Base-by-base conservation (phyloP, 1,284 basidiomycete species). In the Ganoderma sinense region DNA sequence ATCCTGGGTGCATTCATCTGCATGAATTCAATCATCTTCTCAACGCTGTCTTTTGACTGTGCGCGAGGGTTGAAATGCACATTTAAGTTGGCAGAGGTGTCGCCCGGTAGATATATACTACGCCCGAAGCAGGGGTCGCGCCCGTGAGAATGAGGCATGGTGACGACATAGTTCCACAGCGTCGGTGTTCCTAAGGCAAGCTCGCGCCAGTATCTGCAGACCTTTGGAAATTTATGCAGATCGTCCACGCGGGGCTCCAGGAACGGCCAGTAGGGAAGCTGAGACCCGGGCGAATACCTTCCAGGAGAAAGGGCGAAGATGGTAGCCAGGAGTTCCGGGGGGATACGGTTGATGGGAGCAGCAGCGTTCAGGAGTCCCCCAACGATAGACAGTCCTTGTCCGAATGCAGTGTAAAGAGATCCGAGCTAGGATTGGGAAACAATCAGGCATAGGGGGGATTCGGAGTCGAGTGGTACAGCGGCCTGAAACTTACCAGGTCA, bases 291-390 rank as follows among this genome's bases (percentile, higher is more conserved):
- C 55, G 55, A 56, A 29, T 10, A 8, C 16, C 5, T 33, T 56
- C 16, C 55, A 7, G 33, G 33, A 16, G 31, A 36, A 20, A 59
- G 56, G 31, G 31, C 33, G 66, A 67, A 62, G 39, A 67, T 56
- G 36, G 55, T 26, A 3, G 39, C 43, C 39, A 67, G 29, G 5
- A 67, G 33, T 13, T 67, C 66, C 6, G 51, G 66, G 8, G 66
- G 66, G 7, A 62, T 39, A 20, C 66, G 66, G 51, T 67, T 62
- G 26, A 67, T 45, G 16, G 66, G 65, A 20, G 53, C 16, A 6
- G 53, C 10, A 2, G 60, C 48, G n/a, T 67, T 67, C 16, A 58
- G 10, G 31, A 58, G 55, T 20, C 55, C 55, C 2, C 55, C 55
- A 20, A 58, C 31, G 31, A 59, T n/a, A 20, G 56, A n/a, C n/a